Conservation (phyloP, 2,329 filamentous ascomycete genomes). For the Alternaria brassicae region DNA sequence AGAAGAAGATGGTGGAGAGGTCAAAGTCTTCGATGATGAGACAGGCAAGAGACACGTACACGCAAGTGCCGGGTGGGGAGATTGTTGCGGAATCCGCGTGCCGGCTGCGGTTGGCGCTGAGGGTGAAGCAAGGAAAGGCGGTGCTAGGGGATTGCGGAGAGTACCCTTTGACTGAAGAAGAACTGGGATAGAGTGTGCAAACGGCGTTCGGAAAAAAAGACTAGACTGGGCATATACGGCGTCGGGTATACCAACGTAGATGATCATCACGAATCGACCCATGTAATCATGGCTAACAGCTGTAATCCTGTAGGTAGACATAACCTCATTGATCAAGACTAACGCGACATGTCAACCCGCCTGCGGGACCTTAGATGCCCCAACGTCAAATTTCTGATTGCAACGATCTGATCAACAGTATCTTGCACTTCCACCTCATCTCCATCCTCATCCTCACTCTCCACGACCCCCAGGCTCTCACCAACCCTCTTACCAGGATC, state of each 20-base stretch:
- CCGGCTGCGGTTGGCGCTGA: slow-evolving; percentile 92
- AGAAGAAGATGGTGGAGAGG: slow-evolving; percentile 56
- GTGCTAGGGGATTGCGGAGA: slow-evolving; percentile 67
- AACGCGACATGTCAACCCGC: background rate
- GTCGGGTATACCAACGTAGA: background rate
- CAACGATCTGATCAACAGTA: background rate
- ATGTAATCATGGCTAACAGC: background rate
- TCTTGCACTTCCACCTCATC: background rate
- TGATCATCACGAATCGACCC: background rate
- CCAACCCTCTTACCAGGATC: background rate
- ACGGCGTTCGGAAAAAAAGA: background rate
- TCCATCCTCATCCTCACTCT: background rate
- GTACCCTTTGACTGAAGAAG: slow-evolving; percentile 76
- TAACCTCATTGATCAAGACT: background rate
- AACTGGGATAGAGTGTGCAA: background rate
- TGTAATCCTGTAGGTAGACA: background rate
- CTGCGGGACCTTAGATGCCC: background rate
- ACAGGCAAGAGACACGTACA: slow-evolving; percentile 75
- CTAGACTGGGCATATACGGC: background rate
- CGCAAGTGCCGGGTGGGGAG: slow-evolving; percentile 76
- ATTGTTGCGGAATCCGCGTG: slow-evolving; percentile 98
- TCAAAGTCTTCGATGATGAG: slow-evolving; percentile 66
- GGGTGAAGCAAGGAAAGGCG: slow-evolving; percentile 82
- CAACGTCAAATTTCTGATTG: background rate
- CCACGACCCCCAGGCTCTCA: background rate